Evolutionary conservation across 768 basidiomycete species (phyloP), one percentile per base, ranked within the genome.

Genomic region (Pleurotus tuber-regium): DNA sequence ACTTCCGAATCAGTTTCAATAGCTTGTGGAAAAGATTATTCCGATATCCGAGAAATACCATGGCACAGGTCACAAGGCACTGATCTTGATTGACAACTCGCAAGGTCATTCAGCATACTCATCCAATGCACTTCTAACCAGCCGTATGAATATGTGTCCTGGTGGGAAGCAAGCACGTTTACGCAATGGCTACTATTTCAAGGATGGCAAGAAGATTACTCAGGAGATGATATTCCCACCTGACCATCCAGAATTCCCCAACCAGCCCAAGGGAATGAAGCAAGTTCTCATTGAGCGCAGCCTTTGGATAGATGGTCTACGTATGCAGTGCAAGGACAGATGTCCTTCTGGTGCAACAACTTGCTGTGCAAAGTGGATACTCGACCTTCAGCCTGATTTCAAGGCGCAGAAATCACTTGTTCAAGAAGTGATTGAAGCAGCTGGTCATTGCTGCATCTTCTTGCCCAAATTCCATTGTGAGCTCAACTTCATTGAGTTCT

Each of bases 21-120:
- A 67, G 65, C 36, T 68, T 8, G 25, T 30, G 1, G 61, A 63
- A 42, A 64, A 63, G 47, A 65, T 68, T 23, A 66, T 67, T 23
- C 65, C 64, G 8, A 60, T 60, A 14, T 68, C 68, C 50, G 63
- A 70, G 44, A 12, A 24, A 10, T 60, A 42, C 43, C 73, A 70
- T 56, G 61, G 61, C 1, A 61, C 66, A 2, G 62, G 57, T 18
- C 70, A 66, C 57, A 66, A 69, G 43, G 68, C 65, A 1, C 55
- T 75, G 0, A 57, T 76, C 33, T 53, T 74, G 46, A 63, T 77
- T 48, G 69, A 75, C 51, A 68, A 75, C 48, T 77, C 73, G 2
- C 72, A 75, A 49, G 73, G 73, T 0, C 70, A 73, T 50, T 61
- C 64, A 6, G 69, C 70, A 43, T 76, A 72, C 61, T 51, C 66